Percentiles rank a stretch among this genome's conserved stretches.
These are phyloP conservation scores for Cubamyces sp. DNA, from an alignment of 768 basidiomycete species.

Conservation along the genomic window DNA sequence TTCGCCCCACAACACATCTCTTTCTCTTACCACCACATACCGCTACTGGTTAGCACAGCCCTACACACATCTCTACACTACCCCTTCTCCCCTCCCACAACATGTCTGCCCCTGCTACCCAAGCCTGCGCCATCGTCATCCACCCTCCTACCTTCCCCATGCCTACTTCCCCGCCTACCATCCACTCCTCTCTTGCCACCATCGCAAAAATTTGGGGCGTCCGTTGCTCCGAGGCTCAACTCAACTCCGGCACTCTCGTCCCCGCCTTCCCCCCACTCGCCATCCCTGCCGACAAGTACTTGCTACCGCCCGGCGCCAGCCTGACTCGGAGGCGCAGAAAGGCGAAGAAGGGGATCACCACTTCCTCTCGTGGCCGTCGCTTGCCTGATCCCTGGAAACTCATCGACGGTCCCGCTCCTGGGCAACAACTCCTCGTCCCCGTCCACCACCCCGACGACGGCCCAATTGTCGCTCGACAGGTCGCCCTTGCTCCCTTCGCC, in stretches of 20 bases:
- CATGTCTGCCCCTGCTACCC: slow-evolving; percentile 1
- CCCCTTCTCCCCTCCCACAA: background rate
- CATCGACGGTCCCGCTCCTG: background rate
- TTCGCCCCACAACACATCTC: background rate
- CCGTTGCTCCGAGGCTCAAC: background rate
- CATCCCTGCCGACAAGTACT: slow-evolving; percentile 2
- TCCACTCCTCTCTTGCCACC: background rate
- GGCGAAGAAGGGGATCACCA: background rate
- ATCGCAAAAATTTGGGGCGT: background rate
- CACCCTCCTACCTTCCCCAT: background rate
- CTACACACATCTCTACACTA: background rate
- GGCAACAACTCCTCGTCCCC: background rate
- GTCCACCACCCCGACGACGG: background rate
- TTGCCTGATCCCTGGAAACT: slow-evolving; percentile 5
- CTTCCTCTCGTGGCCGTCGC: slow-evolving; percentile 2
- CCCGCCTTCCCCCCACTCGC: background rate
- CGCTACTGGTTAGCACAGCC: slow-evolving; percentile 12
- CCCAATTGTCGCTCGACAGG: background rate
- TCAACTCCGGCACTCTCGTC: background rate
- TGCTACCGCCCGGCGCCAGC: background rate
- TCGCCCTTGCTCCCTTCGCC: background rate
- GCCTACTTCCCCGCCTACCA: background rate
- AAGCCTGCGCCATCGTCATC: slow-evolving; percentile 7
- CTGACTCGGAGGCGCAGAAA: background rate
- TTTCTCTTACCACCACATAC: slow-evolving; percentile 8